These are phyloP conservation scores for Amphicarpaea edgeworthii DNA, from an alignment of 306 rosid genomes.

Conservation along the genomic window DNA sequence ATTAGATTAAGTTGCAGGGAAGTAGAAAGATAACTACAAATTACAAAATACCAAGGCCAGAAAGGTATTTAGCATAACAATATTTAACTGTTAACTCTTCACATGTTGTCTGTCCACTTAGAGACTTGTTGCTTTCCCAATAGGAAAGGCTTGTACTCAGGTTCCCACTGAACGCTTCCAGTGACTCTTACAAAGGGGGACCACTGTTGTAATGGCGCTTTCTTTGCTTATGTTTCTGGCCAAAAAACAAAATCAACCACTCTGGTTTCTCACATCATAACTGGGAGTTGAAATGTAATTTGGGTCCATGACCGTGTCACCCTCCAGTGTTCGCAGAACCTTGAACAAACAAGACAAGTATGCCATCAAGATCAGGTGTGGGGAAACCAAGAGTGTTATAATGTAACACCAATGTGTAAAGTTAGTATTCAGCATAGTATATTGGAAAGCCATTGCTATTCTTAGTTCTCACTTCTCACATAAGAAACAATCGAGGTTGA, in stretches of 20 bases:
- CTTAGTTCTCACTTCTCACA: not conserved
- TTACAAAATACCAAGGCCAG: conserved; percentile 33
- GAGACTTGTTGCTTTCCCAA: conserved; percentile 64
- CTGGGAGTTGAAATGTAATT: conserved; percentile 63
- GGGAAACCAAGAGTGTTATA: conserved; percentile 21
- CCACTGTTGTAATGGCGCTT: conserved; percentile 55
- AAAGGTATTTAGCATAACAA: conserved; percentile 43
- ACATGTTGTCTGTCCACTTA: conserved; percentile 54
- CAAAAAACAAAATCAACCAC: conserved; percentile 58
- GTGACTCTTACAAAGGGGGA: conserved; percentile 49
- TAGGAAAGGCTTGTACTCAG: conserved; percentile 49
- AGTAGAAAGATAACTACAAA: conserved; percentile 38
- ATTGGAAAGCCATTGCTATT: not conserved
- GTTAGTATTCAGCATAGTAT: not conserved
- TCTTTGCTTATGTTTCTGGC: conserved; percentile 54
- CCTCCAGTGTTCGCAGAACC: conserved; percentile 92
- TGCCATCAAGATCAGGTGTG: conserved; percentile 10
- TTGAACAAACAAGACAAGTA: conserved; percentile 39
- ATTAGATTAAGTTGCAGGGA: conserved; percentile 49
- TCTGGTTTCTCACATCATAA: conserved; percentile 67
- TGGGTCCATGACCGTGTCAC: conserved; percentile 77
- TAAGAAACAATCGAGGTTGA: not conserved
- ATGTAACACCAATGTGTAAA: conserved; percentile 12
- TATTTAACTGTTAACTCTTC: conserved; percentile 55
- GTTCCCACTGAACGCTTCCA: conserved; percentile 62